These are phyloP conservation scores for Blumeria graminis DNA, from an alignment of 2,329 filamentous ascomycete species.

Conservation along the genomic window DNA sequence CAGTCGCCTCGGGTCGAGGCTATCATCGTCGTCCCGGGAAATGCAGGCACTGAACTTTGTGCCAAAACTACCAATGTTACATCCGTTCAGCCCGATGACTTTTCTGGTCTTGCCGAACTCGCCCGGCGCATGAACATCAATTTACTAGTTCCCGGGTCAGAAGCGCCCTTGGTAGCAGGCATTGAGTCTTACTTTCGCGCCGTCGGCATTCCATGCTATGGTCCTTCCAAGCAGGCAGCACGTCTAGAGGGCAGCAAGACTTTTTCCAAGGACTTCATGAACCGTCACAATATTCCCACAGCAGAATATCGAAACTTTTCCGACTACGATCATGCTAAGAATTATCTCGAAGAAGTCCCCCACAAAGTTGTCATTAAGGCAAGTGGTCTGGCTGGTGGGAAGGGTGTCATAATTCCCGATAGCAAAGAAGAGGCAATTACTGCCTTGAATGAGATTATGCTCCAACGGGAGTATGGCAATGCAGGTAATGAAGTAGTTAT, in stretches of 20 bases:
- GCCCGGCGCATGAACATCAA: slow-evolving; percentile 51
- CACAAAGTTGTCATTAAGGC: slow-evolving; percentile 85
- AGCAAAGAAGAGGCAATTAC: slow-evolving; percentile 60
- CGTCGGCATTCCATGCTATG: slow-evolving; percentile 34
- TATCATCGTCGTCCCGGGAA: slow-evolving; percentile 52
- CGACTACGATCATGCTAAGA: slow-evolving; percentile 44
- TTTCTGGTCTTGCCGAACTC: slow-evolving; percentile 47
- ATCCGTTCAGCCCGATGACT: slow-evolving; percentile 48
- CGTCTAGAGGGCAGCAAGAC: slow-evolving; percentile 91
- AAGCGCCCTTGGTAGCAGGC: slow-evolving; percentile 80
- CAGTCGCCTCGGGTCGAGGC: slow-evolving; percentile 57
- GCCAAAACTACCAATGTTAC: slow-evolving; percentile 48
- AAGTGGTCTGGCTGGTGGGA: slow-evolving; percentile 73
- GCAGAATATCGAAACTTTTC: slow-evolving; percentile 78
- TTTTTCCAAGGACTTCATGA: slow-evolving; percentile 97
- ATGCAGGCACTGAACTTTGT: slow-evolving; percentile 58
- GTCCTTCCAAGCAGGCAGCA: slow-evolving; percentile 63
- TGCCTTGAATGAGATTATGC: slow-evolving; percentile 75
- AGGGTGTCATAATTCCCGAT: slow-evolving; percentile 56
- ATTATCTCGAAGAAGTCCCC: slow-evolving; percentile 46
- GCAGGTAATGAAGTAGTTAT: slow-evolving; percentile 79
- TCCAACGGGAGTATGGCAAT: slow-evolving; percentile 60
- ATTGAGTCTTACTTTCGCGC: slow-evolving; percentile 58
- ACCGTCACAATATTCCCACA: slow-evolving; percentile 68
- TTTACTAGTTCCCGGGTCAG: slow-evolving; percentile 72